Evolutionary conservation across 2,329 filamentous ascomycete genomes (phyloP).

Genomic region (Penicillium sclerotigenum): DNA sequence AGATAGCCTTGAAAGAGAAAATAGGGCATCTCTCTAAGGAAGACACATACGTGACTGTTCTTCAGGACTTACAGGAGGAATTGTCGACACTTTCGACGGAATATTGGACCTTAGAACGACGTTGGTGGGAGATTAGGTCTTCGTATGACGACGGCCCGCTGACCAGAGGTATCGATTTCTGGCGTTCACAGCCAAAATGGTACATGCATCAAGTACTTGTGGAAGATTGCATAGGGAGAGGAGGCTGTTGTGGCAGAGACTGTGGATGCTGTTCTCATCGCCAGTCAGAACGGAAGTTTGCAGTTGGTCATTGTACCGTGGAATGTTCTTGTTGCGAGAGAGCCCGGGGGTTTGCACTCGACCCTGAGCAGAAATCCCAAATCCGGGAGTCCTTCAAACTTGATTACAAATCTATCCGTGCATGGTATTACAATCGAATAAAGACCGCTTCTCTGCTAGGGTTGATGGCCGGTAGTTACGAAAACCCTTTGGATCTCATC

Average conservation of each 20-base stretch:
- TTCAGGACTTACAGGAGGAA: neutral
- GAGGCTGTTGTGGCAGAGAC: conserved; percentile 3
- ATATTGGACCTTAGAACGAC: neutral
- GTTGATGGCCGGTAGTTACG: neutral
- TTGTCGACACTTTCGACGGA: neutral
- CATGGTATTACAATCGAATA: neutral
- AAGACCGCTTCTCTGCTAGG: neutral
- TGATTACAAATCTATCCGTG: neutral
- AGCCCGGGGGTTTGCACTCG: neutral
- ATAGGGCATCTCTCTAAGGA: neutral
- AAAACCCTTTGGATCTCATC: conserved; percentile 4
- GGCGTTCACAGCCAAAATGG: conserved; percentile 8
- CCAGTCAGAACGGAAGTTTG: neutral
- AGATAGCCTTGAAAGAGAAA: neutral
- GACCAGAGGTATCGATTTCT: conserved; percentile 5
- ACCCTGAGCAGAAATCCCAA: neutral
- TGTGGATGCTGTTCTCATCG: conserved; percentile 2
- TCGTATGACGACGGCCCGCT: neutral
- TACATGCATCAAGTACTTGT: conserved; percentile 5
- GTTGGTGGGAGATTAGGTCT: neutral
- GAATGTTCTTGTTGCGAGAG: neutral
- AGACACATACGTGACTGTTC: neutral
- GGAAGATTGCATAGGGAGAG: neutral
- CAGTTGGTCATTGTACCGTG: neutral
- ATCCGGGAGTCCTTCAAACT: neutral